Evolutionary conservation across 805 yeast genomes (phyloP), one percentile per base, ranked within the genome.

Genomic region (Cyberlindnera mrakii): DNA sequence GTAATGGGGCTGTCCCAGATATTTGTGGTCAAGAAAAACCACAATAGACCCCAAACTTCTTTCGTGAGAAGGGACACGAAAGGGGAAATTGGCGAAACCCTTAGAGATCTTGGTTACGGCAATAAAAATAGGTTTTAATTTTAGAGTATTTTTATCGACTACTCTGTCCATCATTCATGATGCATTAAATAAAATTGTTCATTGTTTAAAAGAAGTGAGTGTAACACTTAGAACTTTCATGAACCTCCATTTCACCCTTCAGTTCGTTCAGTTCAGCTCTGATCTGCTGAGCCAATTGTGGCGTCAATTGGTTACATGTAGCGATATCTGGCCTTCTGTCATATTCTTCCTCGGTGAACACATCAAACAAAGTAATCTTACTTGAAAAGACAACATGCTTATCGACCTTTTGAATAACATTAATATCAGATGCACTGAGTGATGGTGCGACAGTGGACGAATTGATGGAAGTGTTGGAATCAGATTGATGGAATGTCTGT

Each of bases 321-420:
- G 96, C 95, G 25, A 81, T 71, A 49, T 89, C 97, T 0, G 97
- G 96, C 50, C 82, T 88, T 55, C 99, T 78, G 62, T 91, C 97
- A 62, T 91, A 91, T 51, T 85, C 96, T 16, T 76, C 80, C 31
- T 81, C 80, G 45, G 82, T 75, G 62, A 84, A 88, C 0, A 96
- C 91, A 47, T 88, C 95, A 63, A 81, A 91, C 35, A 93, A 74
- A 7, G 86, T 75, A 44, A 93, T 86, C 52, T 88, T 72, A 1
- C 95, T 81, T 5, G 95, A 84, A 64, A 91, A 91, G 39, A 77
- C 61, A 10, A 82, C 87, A 14, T 37, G 49, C 35, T 43, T 43
- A 19, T 39, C 9, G n/a, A 11, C 15, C 18, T 18, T 14, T 30
- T 35, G 31, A 15, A 30, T 27, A 4, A 19, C 16, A 23, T 30